Base-by-base conservation (phyloP, 306 rosid species). In the Vigna nakashimae region DNA sequence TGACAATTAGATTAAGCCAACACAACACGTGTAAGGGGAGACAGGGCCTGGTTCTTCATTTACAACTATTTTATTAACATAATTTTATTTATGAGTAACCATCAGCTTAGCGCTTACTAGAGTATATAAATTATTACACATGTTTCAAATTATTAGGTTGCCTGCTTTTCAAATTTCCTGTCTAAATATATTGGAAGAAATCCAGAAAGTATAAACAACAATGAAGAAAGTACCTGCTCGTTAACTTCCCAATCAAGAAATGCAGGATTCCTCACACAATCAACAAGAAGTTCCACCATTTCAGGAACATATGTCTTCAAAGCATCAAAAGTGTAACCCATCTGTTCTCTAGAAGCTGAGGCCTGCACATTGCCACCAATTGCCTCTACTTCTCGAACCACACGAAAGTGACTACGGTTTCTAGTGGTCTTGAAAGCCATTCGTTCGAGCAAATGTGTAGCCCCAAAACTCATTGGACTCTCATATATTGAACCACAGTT, bases 201-300 rank as follows among this genome's bases (percentile, higher is more conserved):
- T 42, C 46, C 46, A 42, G 13, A 42, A 42, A 42, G 46, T 42
- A 9, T 42, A 42, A 42, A 9, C 10, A 9, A 42, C 46, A 42
- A 9, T 42, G 60, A 3, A 22, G 22, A 53, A 84, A 50, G 75
- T 87, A 94, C 98, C 95, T 92, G 95, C 73, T 95, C 97, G 34
- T 90, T 89, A 80, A 95, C 89, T 80, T 95, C 98, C 98, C 98
- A 94, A 78, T 94, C 97, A 66, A 92, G 93, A 82, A 92, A 94
- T 42, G 68, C 89, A 36, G 98, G 90, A 74, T 94, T 94, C 86
- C 95, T 87, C 62, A 88, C 93, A 65, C 75, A 73, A 78, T 94
- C 98, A 74, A 87, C 76, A 67, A 94, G 98, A 24, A 94, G 89
- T 87, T 94, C 98, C 48, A 90, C 97, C 97, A 92, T 94, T 84